Evolutionary conservation across 1,284 basidiomycete genomes (phyloP).

Genomic region (Austropuccinia psidii): DNA sequence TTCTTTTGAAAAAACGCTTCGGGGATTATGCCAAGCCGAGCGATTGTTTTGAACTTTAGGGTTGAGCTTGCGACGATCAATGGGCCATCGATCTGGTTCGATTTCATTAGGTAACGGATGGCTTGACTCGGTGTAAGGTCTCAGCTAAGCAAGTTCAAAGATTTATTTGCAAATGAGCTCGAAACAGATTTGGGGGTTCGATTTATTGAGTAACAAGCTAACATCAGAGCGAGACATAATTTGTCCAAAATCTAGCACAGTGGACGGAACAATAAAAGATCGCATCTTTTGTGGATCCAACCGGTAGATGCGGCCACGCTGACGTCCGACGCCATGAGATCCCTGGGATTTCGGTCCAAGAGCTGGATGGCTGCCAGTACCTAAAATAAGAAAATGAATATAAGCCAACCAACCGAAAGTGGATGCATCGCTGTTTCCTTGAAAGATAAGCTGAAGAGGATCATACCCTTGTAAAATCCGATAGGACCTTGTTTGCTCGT

Average conservation of each 20-base stretch:
- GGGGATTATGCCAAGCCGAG: conserved; percentile 19
- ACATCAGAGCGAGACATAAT: conserved; percentile 18
- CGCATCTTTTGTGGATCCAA: conserved; percentile 25
- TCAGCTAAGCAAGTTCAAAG: neutral
- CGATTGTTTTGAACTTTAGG: neutral
- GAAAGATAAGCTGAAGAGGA: neutral
- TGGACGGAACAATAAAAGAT: conserved; percentile 12
- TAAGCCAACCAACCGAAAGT: neutral
- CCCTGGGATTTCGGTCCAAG: conserved; percentile 30
- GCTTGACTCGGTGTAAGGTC: conserved; percentile 23
- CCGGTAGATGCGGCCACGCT: neutral
- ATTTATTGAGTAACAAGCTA: neutral
- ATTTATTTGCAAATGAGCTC: neutral
- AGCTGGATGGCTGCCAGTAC: conserved; percentile 29
- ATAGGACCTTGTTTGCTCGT: conserved; percentile 24
- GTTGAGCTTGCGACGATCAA: conserved; percentile 6
- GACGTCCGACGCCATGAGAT: neutral
- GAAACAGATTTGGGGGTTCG: neutral
- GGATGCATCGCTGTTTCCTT: too few species aligned
- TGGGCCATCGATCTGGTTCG: conserved; percentile 17
- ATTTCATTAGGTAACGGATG: neutral
- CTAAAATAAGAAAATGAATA: neutral
- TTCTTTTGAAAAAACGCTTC: conserved; percentile 19
- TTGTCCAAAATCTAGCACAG: conserved; percentile 5
- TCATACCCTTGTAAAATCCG: conserved; percentile 22